phyloP scores from a whole-genome alignment of 352 stramenopile species.

The Aphanomyces astaci region DNA sequence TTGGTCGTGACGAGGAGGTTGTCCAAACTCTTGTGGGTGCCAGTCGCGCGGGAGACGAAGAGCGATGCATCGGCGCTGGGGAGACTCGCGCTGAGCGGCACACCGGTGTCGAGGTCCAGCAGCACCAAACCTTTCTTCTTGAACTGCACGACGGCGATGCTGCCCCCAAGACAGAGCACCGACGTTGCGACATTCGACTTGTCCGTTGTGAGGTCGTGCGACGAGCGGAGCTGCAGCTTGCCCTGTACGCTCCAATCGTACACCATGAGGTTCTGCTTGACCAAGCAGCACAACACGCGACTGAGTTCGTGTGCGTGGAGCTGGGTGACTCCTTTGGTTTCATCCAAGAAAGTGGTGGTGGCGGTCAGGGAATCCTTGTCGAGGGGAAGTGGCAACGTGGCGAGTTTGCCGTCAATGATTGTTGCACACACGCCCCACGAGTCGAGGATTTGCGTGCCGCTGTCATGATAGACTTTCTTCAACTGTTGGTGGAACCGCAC shows the following conservation, averaged over 20 bases:
- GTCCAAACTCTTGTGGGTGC: slow-evolving; percentile 31
- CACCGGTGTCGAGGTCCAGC: slow-evolving; percentile 13
- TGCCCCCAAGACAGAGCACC: slow-evolving; percentile 5
- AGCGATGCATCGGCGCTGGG: not conserved
- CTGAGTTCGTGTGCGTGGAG: slow-evolving; percentile 50
- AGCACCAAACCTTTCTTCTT: slow-evolving; percentile 1
- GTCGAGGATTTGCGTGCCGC: slow-evolving; percentile 45
- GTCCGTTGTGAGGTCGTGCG: slow-evolving; percentile 42
- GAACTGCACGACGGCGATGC: slow-evolving; percentile 21
- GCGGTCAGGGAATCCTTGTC: slow-evolving; percentile 30
- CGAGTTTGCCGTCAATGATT: slow-evolving; percentile 46
- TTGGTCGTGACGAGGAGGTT: slow-evolving; percentile 55
- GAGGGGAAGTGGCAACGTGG: slow-evolving; percentile 55
- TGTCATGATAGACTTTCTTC: slow-evolving; percentile 51
- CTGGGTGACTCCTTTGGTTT: slow-evolving; percentile 49
- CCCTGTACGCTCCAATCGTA: slow-evolving; percentile 66
- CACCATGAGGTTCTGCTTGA: slow-evolving; percentile 60
- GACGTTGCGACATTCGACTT: not conserved
- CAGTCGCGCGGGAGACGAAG: slow-evolving; percentile 20
- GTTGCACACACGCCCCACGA: slow-evolving; percentile 60
- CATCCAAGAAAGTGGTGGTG: slow-evolving; percentile 40
- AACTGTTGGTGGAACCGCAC: slow-evolving; percentile 48
- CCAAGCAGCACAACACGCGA: slow-evolving; percentile 41
- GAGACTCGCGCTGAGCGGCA: not conserved
- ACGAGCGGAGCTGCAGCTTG: slow-evolving; percentile 39